A percentile compares a stretch with the other conserved stretches of the same genome.
These are phyloP conservation scores for Rhytidhysteron rufulum DNA, from an alignment of 2,329 filamentous ascomycete species.

Conservation along the genomic window DNA sequence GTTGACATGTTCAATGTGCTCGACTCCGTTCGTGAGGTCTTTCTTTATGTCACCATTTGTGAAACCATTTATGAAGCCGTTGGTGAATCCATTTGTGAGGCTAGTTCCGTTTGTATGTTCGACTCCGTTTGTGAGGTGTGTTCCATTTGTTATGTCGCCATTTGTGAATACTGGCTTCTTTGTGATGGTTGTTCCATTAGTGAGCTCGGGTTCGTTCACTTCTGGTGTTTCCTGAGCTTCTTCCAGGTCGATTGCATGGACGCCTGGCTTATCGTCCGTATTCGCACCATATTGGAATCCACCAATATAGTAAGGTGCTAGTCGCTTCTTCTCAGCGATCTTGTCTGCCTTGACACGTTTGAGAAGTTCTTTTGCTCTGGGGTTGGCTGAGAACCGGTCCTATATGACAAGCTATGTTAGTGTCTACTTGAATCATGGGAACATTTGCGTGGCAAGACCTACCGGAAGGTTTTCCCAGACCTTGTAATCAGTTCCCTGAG, in stretches of 20 bases:
- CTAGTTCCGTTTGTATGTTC: no score
- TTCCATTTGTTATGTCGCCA: no score
- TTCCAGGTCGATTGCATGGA: slow-evolving; percentile 28
- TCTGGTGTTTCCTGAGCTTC: no score
- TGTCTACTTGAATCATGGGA: background rate
- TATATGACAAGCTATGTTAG: slow-evolving; percentile 5
- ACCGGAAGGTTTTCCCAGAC: slow-evolving; percentile 36
- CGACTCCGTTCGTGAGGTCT: no score
- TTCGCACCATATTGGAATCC: slow-evolving; percentile 31
- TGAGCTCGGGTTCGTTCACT: no score
- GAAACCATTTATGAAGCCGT: no score
- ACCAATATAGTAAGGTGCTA: slow-evolving; percentile 32
- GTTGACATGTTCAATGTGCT: no score
- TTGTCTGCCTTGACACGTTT: slow-evolving; percentile 26
- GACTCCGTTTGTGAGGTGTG: no score
- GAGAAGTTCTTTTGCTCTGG: slow-evolving; percentile 31
- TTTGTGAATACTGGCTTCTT: no score
- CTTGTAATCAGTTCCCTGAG: slow-evolving; percentile 34
- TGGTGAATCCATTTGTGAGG: no score
- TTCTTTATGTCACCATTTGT: no score
- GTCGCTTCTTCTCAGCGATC: slow-evolving; percentile 26
- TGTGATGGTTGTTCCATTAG: no score
- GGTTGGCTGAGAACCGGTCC: slow-evolving; percentile 35
- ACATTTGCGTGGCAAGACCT: slow-evolving; percentile 6
- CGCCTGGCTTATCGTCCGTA: slow-evolving; percentile 21